These are phyloP conservation scores for Saturnispora sekii DNA, from an alignment of 805 yeast genomes.

Conservation along the genomic window DNA sequence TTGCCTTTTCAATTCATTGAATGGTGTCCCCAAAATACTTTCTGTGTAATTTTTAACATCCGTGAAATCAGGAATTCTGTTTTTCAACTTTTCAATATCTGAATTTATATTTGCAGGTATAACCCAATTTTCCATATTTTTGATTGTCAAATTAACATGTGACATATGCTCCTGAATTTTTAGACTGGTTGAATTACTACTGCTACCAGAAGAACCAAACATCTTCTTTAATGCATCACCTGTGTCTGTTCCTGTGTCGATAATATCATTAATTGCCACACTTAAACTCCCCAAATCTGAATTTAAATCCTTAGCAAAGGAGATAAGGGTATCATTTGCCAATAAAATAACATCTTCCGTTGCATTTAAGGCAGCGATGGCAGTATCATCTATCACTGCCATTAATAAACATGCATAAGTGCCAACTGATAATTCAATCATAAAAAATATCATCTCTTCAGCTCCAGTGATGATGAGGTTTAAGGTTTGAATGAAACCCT, in stretches of 20 bases:
- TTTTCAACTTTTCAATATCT: constrained; percentile 42
- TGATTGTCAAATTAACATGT: constrained; percentile 50
- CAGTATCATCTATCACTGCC: constrained; percentile 64
- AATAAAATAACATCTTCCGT: constrained; percentile 51
- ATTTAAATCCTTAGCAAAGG: constrained; percentile 52
- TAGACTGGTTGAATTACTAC: constrained; percentile 25
- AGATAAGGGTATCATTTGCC: constrained; percentile 52
- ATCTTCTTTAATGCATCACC: constrained; percentile 39
- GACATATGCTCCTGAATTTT: constrained; percentile 28
- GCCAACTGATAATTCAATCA: constrained; percentile 67
- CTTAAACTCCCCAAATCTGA: constrained; percentile 57
- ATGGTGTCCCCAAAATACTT: constrained; percentile 47
- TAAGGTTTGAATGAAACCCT: constrained; percentile 35
- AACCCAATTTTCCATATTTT: constrained; percentile 42
- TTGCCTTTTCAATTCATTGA: constrained; percentile 35
- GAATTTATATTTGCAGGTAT: constrained; percentile 59
- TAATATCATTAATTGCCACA: constrained; percentile 43
- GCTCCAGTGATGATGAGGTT: constrained; percentile 43
- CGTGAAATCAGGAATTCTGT: constrained; percentile 55
- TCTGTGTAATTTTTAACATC: constrained; percentile 53
- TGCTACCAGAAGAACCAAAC: constrained; percentile 33
- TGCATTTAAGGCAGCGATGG: constrained; percentile 62
- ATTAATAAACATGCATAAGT: constrained; percentile 79
- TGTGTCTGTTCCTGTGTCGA: constrained; percentile 34
- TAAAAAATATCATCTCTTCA: constrained; percentile 51